Evolutionary conservation across 306 rosid species (phyloP), one percentile per base, ranked within the genome.

Genomic region (Malus asiatica): DNA sequence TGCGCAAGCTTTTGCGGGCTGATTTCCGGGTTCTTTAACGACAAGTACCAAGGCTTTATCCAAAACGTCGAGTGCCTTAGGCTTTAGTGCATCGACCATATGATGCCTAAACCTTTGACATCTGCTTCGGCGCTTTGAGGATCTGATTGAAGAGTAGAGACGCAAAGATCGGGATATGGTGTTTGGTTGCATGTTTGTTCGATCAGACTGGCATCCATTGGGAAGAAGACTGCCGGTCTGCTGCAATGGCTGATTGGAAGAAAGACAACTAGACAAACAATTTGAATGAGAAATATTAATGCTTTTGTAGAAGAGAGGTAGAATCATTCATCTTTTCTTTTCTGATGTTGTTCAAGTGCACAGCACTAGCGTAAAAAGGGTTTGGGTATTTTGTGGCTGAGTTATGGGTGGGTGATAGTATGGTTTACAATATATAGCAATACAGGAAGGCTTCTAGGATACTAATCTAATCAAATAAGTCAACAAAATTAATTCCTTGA

Each of bases 171-270:
- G 13, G 77, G 83, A 57, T 85, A 76, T 33, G 93, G 88, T 66
- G 93, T 89, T 20, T 81, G 66, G 70, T 59, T 77, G 78, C 93
- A 87, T 77, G 83, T 85, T 9, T 87, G 82, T 40, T 81, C 86
- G 16, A 89, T 76, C 45, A 81, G 76, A 66, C 80, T 84, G 11
- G 30, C 78, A 74, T 70, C 72, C 7, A 19, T 33, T 35, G 68
- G 22, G 0, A 82, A 30, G 68, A 14, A 10, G 44, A 61, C 57
- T 30, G 22, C 8, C 52, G 15, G 18, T 15, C 52, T 13, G 52
- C 81, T 76, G 79, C 88, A 82, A 23, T 77, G 88, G 66, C 74
- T 46, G 14, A 64, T 46, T 38, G 83, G 80, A 46, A 80, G 40
- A 45, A 82, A 55, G 55, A 82, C 66, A 72, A 76, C 18, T 46